phyloP scores from a whole-genome alignment of 305 asterid species.

The Solanum hybrid region DNA sequence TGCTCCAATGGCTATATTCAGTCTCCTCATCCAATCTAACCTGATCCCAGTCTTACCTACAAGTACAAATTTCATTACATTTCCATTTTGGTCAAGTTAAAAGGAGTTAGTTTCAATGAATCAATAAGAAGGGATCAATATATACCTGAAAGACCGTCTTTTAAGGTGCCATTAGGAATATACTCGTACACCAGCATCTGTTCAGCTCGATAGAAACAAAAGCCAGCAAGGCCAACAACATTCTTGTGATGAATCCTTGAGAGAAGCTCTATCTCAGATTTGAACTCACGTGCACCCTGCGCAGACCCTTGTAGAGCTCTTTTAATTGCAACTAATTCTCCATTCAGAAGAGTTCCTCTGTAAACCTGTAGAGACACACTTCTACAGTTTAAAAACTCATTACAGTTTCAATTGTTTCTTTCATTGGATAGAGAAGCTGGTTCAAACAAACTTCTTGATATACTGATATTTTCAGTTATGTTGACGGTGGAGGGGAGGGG shows the following conservation, averaged over 20 bases:
- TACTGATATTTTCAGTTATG: background rate
- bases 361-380: constrained; percentile 38
- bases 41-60: constrained; percentile 48
- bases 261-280: constrained; percentile 81
- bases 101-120: background rate
- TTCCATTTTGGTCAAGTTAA: background rate
- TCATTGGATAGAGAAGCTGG: background rate
- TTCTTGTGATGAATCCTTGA: constrained; percentile 90
- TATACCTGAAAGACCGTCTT: constrained; percentile 64
- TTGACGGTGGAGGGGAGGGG: background rate
- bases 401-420: background rate
- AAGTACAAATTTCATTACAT: background rate
- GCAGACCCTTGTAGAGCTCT: constrained; percentile 65
- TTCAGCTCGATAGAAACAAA: constrained; percentile 66
- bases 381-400: background rate
- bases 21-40: constrained; percentile 63
- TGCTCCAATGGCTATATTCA: constrained; percentile 49
- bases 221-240: constrained; percentile 52
- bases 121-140: background rate
- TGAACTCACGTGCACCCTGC: constrained; percentile 72
- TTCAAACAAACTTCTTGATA: background rate
- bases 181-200: constrained; percentile 70
- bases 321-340: constrained; percentile 59
- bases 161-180: constrained; percentile 59
- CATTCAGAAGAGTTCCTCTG: constrained; percentile 48